Evolutionary conservation across 345 rosid species (phyloP), one percentile per base, ranked within the genome.

Genomic region (Acer negundo): DNA sequence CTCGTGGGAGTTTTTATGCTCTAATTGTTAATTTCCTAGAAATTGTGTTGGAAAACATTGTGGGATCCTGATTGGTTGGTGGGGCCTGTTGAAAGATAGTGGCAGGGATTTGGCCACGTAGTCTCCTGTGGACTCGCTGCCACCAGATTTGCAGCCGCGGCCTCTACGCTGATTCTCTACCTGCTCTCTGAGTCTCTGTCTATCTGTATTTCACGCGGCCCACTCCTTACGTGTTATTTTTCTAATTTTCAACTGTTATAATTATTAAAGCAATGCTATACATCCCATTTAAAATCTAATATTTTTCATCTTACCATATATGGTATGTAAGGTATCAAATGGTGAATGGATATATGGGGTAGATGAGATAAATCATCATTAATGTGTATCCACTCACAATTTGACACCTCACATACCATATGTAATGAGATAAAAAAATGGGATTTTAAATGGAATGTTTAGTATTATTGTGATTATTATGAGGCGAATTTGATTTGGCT

Each of bases 31-130:
- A 35, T 35, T 35, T 47, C 70, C 51, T 2, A 15, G 62, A 47
- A 74, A 64, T 19, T 64, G 62, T 49, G 38, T 2, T 3, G 3
- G 28, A 4, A 72, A 72, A 72, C 20, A 1, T 40, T 11, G 17
- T 35, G 58, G 6, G 24, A 59, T 73, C 47, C 47, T 22, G 23
- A 61, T 73, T 20, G 7, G 67, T 17, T 16, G 15, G 58, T 10
- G 69, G 23, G 15, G 69, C 17, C 26, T 24, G 24, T 17, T 13
- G 26, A 42, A 51, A 46, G 46, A 11, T 0, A 4, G 10, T 46
- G 69, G 77, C 59, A 2, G 19, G 26, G 77, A 26, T 47, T 4
- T 17, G 69, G 12, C 69, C 77, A 47, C 69, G 61, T 63, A 11
- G 0, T 19, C 59, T 63, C 20, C 47, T 28, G 44, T 28, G 22